Base-by-base conservation (phyloP, 2,329 filamentous ascomycete species). In the Cadophora gregata region DNA sequence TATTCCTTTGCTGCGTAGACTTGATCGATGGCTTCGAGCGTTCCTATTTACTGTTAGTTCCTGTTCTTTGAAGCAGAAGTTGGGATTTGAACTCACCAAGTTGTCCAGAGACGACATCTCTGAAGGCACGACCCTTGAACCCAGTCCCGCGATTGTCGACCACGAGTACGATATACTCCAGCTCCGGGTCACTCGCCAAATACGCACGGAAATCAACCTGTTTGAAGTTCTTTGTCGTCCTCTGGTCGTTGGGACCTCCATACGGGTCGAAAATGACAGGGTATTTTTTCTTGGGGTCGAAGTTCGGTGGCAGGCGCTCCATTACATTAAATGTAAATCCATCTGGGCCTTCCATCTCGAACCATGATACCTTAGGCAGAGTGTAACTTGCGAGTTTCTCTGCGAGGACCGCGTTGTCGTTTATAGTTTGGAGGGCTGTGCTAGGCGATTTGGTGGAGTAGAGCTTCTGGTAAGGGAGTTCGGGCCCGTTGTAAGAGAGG, bases 121-220 rank as follows among this genome's bases (percentile, higher is more conserved):
- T 85, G 80, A 89, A 91, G 1, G 80, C 81, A 19, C 89, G 86
- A 4, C 89, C 89, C 70, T 88, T 86, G 78, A 80, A 85, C 0
- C 86, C 88, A 0, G 89, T 91, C 48, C 89, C 89, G 2, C 89
- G 87, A 75, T 88, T 88, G 76, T 92, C 89, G 7, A 92, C 85
- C 0, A 85, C 89, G 77, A 88, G 86, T n/a, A 85, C 85, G 60
- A 91, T 85, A 78, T 86, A 91, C 74, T 90, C 82, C 0, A 91
- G 84, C 68, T 91, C 88, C 0, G 87, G 87, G 71, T 92, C 88
- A 0, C 88, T 90, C 0, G 87, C 80, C 55, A 91, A 84, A 78
- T 91, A 92, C 0, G 85, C 81, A 59, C 84, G 83, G 85, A 86
- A 91, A 71, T 81, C 81, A 29, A 87, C 80, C 0, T 82, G 65